Evolutionary conservation across 2,329 filamentous ascomycete species (phyloP).

Genomic region (Trichoderma breve): DNA sequence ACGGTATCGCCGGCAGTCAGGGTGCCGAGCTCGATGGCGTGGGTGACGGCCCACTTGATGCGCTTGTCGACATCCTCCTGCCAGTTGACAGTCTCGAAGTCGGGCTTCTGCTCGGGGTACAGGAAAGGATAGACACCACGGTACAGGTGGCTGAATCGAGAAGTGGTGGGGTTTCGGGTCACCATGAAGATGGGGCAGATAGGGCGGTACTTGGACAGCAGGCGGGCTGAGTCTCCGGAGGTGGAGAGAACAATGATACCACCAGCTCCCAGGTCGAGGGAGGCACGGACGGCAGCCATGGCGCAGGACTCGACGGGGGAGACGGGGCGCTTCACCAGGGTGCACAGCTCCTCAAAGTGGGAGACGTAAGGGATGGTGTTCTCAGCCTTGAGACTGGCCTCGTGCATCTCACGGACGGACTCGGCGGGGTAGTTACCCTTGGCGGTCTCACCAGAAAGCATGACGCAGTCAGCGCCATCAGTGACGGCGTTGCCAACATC

Average conservation of each 20-base stretch:
- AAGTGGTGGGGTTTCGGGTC: conserved; percentile 78
- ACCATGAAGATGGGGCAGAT: conserved; percentile 99
- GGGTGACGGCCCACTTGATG: conserved; percentile 92
- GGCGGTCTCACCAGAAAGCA: conserved; percentile 98
- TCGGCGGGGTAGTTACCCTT: conserved; percentile 94
- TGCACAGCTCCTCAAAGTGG: conserved; percentile 93
- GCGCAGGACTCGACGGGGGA: conserved; percentile 89
- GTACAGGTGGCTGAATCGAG: conserved; percentile 91
- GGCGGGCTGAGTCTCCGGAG: conserved; percentile 88
- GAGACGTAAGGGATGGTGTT: conserved; percentile 96
- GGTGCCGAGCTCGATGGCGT: conserved; percentile 79
- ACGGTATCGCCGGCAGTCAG: conserved; percentile 71
- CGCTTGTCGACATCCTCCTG: conserved; percentile 98
- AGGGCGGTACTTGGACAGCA: conserved; percentile 96
- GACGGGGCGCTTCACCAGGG: conserved; percentile 77
- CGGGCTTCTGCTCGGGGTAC: conserved; percentile 89
- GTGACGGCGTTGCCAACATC: conserved; percentile 98
- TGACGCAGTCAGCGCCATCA: conserved; percentile 97
- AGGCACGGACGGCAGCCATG: conserved; percentile 94
- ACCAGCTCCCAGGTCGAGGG: conserved; percentile 92
- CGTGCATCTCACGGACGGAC: conserved; percentile 96
- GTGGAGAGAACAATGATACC: conserved; percentile 96
- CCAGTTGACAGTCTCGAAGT: conserved; percentile 92
- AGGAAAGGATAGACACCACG: conserved; percentile 97
- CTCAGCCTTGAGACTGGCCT: conserved; percentile 94